These are phyloP conservation scores for Tricholoma sp. DNA, from an alignment of 768 basidiomycete genomes.

Conservation along the genomic window DNA sequence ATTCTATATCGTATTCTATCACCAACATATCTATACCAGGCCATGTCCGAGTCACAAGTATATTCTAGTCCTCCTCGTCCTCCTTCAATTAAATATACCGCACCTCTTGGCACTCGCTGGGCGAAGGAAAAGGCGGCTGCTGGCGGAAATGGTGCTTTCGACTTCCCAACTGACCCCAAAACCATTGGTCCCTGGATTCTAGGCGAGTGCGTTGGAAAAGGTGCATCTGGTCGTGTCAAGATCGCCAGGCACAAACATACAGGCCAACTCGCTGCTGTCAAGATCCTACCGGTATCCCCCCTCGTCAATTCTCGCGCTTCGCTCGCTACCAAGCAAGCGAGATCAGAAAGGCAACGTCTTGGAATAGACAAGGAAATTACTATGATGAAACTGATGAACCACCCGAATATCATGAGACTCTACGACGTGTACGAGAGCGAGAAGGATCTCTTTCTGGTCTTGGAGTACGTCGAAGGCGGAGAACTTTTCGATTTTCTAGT, in stretches of 20 bases:
- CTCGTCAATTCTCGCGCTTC: constrained; percentile 69
- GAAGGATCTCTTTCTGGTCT: constrained; percentile 83
- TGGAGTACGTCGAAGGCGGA: constrained; percentile 94
- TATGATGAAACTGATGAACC: constrained; percentile 99
- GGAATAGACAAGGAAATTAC: constrained; percentile 93
- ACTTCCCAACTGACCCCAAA: constrained; percentile 80
- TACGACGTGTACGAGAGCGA: constrained; percentile 96
- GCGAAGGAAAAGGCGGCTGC: constrained; percentile 84
- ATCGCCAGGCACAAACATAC: constrained; percentile 84
- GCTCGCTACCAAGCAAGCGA: constrained; percentile 58
- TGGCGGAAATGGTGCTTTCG: constrained; percentile 65
- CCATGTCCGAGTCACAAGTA: constrained; percentile 36
- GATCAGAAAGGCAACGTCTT: constrained; percentile 75
- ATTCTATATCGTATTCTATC: constrained; percentile 28
- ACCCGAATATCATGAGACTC: constrained; percentile 92
- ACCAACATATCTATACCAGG: constrained; percentile 20
- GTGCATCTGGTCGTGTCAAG: constrained; percentile 91
- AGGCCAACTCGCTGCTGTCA: constrained; percentile 91
- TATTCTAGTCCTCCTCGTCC: constrained; percentile 60
- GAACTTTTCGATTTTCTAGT: constrained; percentile 97
- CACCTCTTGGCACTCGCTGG: constrained; percentile 79
- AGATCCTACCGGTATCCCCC: constrained; percentile 85
- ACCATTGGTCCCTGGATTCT: constrained; percentile 89
- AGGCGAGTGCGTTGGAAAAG: constrained; percentile 91
- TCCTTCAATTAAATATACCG: constrained; percentile 65